These are phyloP conservation scores for Salix brachista DNA, from an alignment of 345 rosid genomes.

Conservation along the genomic window DNA sequence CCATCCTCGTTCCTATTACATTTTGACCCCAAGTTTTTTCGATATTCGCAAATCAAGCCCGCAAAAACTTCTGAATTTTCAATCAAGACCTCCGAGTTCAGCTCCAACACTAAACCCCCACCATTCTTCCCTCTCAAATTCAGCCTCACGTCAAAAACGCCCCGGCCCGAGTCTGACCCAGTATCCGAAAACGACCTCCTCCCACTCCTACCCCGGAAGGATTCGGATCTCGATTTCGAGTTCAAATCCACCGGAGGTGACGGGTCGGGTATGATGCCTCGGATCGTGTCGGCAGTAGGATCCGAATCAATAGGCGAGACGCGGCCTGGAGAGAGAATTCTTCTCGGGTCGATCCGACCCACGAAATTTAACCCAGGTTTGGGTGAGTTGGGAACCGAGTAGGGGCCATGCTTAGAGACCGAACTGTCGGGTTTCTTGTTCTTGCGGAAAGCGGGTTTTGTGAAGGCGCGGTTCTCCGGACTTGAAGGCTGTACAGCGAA, in stretches of 20 bases:
- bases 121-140: slow-evolving; percentile 68
- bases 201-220: slow-evolving; percentile 8
- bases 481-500: slow-evolving; percentile 67
- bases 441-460: slow-evolving; percentile 31
- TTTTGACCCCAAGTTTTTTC: slow-evolving; percentile 28
- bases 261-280: slow-evolving; percentile 22
- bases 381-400: slow-evolving; percentile 61
- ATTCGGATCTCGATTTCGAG: slow-evolving; percentile 27
- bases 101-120: slow-evolving; percentile 60
- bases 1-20: not conserved
- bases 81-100: slow-evolving; percentile 58
- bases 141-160: slow-evolving; percentile 59
- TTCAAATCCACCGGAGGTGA: slow-evolving; percentile 14
- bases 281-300: slow-evolving; percentile 26
- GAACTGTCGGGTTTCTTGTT: slow-evolving; percentile 38
- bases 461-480: slow-evolving; percentile 52
- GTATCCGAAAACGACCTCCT: not conserved
- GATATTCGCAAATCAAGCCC: slow-evolving; percentile 42
- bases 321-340: slow-evolving; percentile 92
- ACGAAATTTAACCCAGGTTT: slow-evolving; percentile 61
- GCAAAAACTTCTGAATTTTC: slow-evolving; percentile 61
- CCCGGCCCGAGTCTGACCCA: slow-evolving; percentile 22
- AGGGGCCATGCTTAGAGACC: slow-evolving; percentile 30
- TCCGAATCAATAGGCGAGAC: slow-evolving; percentile 88
- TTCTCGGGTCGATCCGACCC: slow-evolving; percentile 78